Evolutionary conservation across 2,329 filamentous ascomycete genomes (phyloP).

Genomic region (Raffaelea albimanens): DNA sequence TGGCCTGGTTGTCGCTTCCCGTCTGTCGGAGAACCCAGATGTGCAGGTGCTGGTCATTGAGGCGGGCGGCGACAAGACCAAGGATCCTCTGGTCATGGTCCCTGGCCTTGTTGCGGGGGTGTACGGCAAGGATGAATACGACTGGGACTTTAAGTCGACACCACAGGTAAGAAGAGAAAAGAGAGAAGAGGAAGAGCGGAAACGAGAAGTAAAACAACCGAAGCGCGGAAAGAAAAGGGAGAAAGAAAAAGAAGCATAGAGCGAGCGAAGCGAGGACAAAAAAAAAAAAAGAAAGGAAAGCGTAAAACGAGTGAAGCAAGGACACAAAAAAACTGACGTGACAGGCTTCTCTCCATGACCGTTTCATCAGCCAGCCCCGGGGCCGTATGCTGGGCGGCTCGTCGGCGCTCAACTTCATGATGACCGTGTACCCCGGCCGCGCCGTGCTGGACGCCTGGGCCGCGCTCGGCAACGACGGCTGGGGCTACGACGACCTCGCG

Average conservation of each 20-base stretch:
- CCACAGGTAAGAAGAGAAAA: slow-evolving; percentile 19
- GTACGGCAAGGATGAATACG: slow-evolving; percentile 26
- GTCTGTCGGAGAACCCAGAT: slow-evolving; percentile 25
- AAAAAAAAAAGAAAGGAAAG: not conserved
- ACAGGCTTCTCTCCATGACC: slow-evolving; percentile 19
- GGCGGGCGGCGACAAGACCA: slow-evolving; percentile 12
- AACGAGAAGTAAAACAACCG: not conserved
- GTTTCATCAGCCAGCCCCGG: slow-evolving; percentile 21
- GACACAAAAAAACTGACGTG: too few species aligned
- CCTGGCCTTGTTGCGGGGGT: slow-evolving; percentile 24
- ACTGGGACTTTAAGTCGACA: slow-evolving; percentile 28
- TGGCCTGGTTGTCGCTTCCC: slow-evolving; percentile 28
- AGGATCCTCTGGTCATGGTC: slow-evolving; percentile 17
- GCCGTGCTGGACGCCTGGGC: slow-evolving; percentile 49
- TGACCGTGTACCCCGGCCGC: slow-evolving; percentile 35
- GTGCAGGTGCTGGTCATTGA: slow-evolving; percentile 27
- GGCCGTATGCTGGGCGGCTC: slow-evolving; percentile 50
- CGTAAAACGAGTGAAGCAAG: not conserved
- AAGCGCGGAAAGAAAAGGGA: too few species aligned
- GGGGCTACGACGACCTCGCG: slow-evolving; percentile 37
- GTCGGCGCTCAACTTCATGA: slow-evolving; percentile 50
- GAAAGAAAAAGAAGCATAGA: not conserved
- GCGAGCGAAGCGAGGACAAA: too few species aligned
- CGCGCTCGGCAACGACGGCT: slow-evolving; percentile 46
- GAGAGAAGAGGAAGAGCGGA: not conserved